Conservation (phyloP, 139 green algal genomes). For the Coccomyxa sp. region DNA sequence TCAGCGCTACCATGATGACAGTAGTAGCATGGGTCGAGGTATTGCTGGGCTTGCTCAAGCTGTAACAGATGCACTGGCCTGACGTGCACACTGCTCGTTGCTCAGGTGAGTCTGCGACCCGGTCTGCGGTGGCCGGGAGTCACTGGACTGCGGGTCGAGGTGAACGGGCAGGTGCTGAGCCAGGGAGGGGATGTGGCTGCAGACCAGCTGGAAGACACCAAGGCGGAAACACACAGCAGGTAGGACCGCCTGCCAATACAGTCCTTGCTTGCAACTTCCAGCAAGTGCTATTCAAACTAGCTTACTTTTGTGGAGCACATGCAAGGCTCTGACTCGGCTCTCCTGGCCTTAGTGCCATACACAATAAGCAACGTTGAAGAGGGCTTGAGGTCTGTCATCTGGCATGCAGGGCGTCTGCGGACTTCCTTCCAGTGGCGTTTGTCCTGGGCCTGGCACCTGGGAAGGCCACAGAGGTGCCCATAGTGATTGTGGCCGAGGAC, state of each 20-base stretch:
- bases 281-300: neutral
- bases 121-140: constrained; percentile 15
- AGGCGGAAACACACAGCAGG: neutral
- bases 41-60: too few relatives aligned
- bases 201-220: constrained; percentile 37
- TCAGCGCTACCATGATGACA: too few relatives aligned
- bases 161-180: constrained; percentile 41
- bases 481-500: constrained; percentile 51
- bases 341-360: neutral
- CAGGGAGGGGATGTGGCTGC: constrained; percentile 35
- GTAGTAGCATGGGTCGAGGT: too few relatives aligned
- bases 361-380: neutral
- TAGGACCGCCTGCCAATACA: neutral
- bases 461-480: constrained; percentile 22
- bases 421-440: constrained; percentile 34
- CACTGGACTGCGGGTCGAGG: constrained; percentile 38
- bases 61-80: too few relatives aligned
- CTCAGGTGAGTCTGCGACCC: constrained; percentile 20
- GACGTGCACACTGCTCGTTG: too few relatives aligned
- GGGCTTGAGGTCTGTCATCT: too few relatives aligned
- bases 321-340: too few relatives aligned
- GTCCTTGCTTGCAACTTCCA: neutral
- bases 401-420: constrained; percentile 10
- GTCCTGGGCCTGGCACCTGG: constrained; percentile 37
- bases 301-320: too few relatives aligned